A percentile compares a stretch with the other conserved stretches of the same genome.
Evolutionary conservation across 2,329 filamentous ascomycete species (phyloP).

Genomic region (Bipolaris victoriae): DNA sequence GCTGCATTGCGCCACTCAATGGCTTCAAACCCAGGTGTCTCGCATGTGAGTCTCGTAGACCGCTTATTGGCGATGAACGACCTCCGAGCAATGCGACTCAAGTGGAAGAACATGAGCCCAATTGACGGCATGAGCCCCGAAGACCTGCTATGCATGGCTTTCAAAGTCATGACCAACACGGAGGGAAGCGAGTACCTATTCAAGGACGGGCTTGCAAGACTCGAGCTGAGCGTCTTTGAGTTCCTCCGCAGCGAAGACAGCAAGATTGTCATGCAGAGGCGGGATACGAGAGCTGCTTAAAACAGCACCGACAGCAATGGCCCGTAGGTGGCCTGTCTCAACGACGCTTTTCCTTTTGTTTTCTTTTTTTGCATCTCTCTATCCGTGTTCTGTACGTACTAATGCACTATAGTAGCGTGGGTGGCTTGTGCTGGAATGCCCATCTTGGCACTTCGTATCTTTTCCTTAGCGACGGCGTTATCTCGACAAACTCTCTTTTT

Average conservation of each 20-base stretch:
- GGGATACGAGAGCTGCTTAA: slow-evolving; percentile 19
- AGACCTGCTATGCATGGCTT: slow-evolving; percentile 42
- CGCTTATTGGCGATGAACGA: slow-evolving; percentile 45
- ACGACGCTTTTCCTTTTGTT: background rate
- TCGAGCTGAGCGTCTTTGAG: slow-evolving; percentile 41
- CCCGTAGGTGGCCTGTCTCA: background rate
- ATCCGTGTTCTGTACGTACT: slow-evolving; percentile 1
- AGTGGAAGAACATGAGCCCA: slow-evolving; percentile 47
- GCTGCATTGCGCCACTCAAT: slow-evolving; percentile 33
- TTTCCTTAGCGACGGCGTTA: slow-evolving; percentile 37
- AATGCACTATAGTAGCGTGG: slow-evolving; percentile 9
- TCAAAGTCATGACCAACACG: slow-evolving; percentile 42
- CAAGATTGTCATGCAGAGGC: slow-evolving; percentile 41
- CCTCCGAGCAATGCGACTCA: slow-evolving; percentile 41
- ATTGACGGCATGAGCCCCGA: slow-evolving; percentile 41
- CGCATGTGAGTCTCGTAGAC: slow-evolving; percentile 36
- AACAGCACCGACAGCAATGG: background rate
- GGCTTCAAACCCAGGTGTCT: slow-evolving; percentile 31
- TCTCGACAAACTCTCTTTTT: background rate
- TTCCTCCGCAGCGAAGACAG: slow-evolving; percentile 41
- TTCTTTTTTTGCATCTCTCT: background rate
- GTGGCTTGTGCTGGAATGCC: slow-evolving; percentile 2
- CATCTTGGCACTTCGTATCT: background rate
- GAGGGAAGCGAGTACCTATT: slow-evolving; percentile 44
- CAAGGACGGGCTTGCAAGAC: slow-evolving; percentile 39